A percentile compares a stretch with the other conserved stretches of the same genome.
These are phyloP conservation scores for Ophiocytium majus DNA, from an alignment of 352 stramenopile genomes.

Conservation along the genomic window DNA sequence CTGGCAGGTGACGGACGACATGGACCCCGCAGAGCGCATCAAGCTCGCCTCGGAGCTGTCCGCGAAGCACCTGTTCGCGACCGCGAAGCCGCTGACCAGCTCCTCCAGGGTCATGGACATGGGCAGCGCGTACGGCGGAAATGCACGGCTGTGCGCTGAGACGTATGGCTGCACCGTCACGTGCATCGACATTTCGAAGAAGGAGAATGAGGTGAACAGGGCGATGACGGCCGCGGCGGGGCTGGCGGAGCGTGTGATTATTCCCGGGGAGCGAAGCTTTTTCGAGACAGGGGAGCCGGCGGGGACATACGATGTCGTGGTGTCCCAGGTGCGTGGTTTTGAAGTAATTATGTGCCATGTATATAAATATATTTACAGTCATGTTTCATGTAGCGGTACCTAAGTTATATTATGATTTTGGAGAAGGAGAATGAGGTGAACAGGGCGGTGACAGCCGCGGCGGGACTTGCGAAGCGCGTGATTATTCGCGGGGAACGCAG, in stretches of 20 bases:
- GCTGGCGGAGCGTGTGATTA: slow-evolving; percentile 27
- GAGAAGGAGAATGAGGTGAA: slow-evolving; percentile 47
- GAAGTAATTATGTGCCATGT: too few relatives aligned
- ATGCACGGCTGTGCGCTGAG: slow-evolving; percentile 32
- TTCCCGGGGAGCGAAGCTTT: slow-evolving; percentile 42
- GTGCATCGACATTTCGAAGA: slow-evolving; percentile 43
- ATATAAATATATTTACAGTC: too few relatives aligned
- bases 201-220: slow-evolving; percentile 40
- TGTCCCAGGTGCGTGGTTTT: too few relatives aligned
- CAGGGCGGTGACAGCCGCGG: slow-evolving; percentile 20
- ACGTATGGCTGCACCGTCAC: slow-evolving; percentile 35
- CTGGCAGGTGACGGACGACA: slow-evolving; percentile 21
- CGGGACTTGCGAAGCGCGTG: slow-evolving; percentile 25
- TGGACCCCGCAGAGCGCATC: slow-evolving; percentile 30
- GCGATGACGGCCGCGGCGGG: slow-evolving; percentile 22
- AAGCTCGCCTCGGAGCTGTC: slow-evolving; percentile 25
- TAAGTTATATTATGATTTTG: too few relatives aligned
- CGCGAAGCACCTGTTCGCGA: slow-evolving; percentile 26
- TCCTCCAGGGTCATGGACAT: slow-evolving; percentile 40
- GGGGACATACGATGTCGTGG: neutral
- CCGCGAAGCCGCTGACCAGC: neutral
- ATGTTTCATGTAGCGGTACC: too few relatives aligned
- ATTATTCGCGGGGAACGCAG: slow-evolving; percentile 33
- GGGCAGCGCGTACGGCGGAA: slow-evolving; percentile 40
- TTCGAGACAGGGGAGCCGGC: slow-evolving; percentile 28